Conservation (phyloP, 441 rosid genomes). For the Erodium texanum region DNA sequence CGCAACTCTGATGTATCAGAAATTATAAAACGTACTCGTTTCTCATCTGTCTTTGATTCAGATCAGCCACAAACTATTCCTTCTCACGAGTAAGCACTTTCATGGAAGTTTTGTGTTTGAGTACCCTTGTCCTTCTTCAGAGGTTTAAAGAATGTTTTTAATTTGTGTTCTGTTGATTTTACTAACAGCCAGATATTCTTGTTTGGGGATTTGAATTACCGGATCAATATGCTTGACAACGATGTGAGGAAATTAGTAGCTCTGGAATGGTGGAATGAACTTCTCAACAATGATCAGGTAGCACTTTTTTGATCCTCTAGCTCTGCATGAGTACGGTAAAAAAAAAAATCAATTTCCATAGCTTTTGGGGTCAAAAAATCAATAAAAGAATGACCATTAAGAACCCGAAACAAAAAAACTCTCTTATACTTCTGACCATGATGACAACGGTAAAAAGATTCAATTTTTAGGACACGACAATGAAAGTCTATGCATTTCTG, state of each 20-base stretch:
- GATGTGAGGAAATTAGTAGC: constrained; percentile 73
- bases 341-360: background rate
- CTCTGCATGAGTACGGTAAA: background rate
- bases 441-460: no score
- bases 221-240: constrained; percentile 64
- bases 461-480: no score
- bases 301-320: constrained; percentile 10
- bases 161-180: constrained; percentile 8
- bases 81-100: constrained; percentile 73
- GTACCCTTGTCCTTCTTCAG: background rate
- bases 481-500: no score
- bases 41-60: constrained; percentile 56
- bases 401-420: background rate
- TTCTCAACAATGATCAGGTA: constrained; percentile 73
- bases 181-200: constrained; percentile 78
- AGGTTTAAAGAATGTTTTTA: background rate
- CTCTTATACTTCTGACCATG: no score
- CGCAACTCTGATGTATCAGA: constrained; percentile 86
- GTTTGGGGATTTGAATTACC: constrained; percentile 97
- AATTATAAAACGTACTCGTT: constrained; percentile 67
- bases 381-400: background rate
- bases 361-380: background rate
- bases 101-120: background rate
- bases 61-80: constrained; percentile 81
- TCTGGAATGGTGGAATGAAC: constrained; percentile 67